Evolutionary conservation across 1,284 basidiomycete species (phyloP).

Genomic region (Apiotrichum laibachii): DNA sequence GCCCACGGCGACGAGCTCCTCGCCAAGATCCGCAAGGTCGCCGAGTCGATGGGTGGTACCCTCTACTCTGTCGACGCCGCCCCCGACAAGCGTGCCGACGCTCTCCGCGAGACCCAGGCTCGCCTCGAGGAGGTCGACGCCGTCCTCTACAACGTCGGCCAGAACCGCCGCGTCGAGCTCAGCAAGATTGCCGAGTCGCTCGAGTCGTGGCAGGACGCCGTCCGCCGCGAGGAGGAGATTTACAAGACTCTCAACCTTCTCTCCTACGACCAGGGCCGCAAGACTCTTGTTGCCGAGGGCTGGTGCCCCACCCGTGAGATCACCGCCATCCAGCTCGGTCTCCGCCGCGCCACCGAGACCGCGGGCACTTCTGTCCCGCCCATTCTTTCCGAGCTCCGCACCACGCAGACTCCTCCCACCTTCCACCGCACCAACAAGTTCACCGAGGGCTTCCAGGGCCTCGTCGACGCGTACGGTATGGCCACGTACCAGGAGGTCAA

Average conservation of each 20-base stretch:
- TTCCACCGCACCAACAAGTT: conserved; percentile 95
- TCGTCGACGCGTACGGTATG: conserved; percentile 97
- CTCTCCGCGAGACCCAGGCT: conserved; percentile 80
- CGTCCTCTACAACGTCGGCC: conserved; percentile 85
- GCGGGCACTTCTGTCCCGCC: conserved; percentile 90
- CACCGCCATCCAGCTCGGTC: conserved; percentile 76
- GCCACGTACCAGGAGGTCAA: conserved; percentile 97
- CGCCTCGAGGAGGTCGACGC: conserved; percentile 91
- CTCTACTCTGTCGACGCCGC: conserved; percentile 95
- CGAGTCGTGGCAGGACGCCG: conserved; percentile 88
- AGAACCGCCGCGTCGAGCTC: conserved; percentile 80
- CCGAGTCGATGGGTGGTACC: conserved; percentile 96
- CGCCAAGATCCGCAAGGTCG: conserved; percentile 96
- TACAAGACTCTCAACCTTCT: conserved; percentile 93
- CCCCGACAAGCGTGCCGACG: conserved; percentile 83
- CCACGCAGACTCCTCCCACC: conserved; percentile 89
- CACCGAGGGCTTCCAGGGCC: conserved; percentile 94
- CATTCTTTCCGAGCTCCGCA: conserved; percentile 85
- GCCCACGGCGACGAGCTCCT: conserved; percentile 92
- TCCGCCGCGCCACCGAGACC: conserved; percentile 91
- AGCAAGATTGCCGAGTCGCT: conserved; percentile 81
- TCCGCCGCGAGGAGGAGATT: conserved; percentile 91
- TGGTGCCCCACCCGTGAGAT: conserved; percentile 96
- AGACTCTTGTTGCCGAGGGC: conserved; percentile 94
- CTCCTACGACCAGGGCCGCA: conserved; percentile 88